These are phyloP conservation scores for Backusella macrospora DNA, from an alignment of 192 early-diverging fungal species.

Conservation along the genomic window DNA sequence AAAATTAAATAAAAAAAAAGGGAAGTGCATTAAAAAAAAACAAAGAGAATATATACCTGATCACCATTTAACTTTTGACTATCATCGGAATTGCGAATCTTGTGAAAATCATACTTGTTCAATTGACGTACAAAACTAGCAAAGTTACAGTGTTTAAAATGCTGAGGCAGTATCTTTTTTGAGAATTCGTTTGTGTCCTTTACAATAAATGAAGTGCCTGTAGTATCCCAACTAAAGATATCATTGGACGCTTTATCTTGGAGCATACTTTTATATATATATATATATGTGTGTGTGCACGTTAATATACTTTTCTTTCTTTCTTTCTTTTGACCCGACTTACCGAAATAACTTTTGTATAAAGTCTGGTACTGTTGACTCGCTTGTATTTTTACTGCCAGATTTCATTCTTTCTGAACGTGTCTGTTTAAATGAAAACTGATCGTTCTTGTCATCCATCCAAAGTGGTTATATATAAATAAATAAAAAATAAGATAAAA, in stretches of 20 bases:
- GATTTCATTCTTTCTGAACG: not conserved
- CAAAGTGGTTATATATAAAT: not conserved
- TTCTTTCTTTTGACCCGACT: too few relatives aligned
- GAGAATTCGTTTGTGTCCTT: conserved; percentile 74
- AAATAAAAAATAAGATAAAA: not conserved
- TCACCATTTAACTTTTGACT: conserved; percentile 51
- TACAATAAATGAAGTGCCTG: conserved; percentile 71
- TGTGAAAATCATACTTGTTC: too few relatives aligned
- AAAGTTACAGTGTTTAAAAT: conserved; percentile 77
- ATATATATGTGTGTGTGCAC: too few relatives aligned
- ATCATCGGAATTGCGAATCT: conserved; percentile 62
- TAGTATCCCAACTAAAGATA: conserved; percentile 63
- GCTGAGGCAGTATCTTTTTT: conserved; percentile 62
- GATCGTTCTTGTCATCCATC: not conserved
- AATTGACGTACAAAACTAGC: conserved; percentile 68
- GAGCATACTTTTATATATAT: too few relatives aligned
- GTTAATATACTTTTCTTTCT: too few relatives aligned
- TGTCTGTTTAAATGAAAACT: not conserved
- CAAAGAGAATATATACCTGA: conserved; percentile 45
- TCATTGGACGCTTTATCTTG: conserved; percentile 61
- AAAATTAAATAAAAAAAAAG: too few relatives aligned
- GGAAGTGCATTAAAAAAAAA: not conserved
- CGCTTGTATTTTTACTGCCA: not conserved
- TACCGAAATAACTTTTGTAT: conserved; percentile 31
- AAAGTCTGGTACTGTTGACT: conserved; percentile 22